Evolutionary conservation across 2,329 filamentous ascomycete genomes (phyloP).

Genomic region (Metarhizium brunneum): DNA sequence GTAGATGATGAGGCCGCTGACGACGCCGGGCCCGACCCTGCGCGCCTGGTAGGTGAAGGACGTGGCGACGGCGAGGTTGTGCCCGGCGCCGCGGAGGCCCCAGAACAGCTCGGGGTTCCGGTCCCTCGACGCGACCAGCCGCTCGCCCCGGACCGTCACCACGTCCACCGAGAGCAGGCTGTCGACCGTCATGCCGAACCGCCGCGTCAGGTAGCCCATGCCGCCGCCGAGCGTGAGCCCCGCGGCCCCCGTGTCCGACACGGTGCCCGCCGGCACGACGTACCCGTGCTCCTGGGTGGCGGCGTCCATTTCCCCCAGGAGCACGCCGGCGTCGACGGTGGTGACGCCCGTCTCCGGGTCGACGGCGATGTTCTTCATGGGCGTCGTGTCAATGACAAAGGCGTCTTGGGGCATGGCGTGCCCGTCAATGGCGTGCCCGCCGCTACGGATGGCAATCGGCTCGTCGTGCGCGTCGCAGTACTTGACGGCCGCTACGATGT

Average conservation of each 20-base stretch:
- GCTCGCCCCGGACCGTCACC: neutral
- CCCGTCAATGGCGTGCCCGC: constrained; percentile 2
- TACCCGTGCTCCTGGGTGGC: neutral
- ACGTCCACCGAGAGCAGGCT: neutral
- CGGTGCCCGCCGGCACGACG: neutral
- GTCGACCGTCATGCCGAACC: constrained; percentile 1
- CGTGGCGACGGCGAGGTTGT: constrained; percentile 5
- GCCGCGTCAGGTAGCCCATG: constrained; percentile 1
- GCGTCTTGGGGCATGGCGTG: constrained; percentile 1
- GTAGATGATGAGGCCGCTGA: neutral
- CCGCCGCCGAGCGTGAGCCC: constrained; percentile 1
- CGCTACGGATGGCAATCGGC: constrained; percentile 1
- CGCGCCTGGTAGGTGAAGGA: constrained; percentile 1
- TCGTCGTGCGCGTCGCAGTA: neutral
- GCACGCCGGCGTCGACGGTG: neutral
- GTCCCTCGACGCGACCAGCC: neutral
- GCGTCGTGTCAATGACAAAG: constrained; percentile 1
- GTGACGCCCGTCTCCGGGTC: neutral
- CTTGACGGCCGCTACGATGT: neutral
- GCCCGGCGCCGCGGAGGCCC: constrained; percentile 4
- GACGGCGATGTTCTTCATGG: neutral
- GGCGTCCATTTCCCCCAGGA: neutral
- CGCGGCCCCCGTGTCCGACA: neutral
- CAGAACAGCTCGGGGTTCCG: constrained; percentile 2
- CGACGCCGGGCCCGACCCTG: neutral